Percentiles rank a stretch among this genome's conserved stretches.
phyloP scores from a whole-genome alignment of 495 filamentous ascomycete species.

The Podospora appendiculata region DNA sequence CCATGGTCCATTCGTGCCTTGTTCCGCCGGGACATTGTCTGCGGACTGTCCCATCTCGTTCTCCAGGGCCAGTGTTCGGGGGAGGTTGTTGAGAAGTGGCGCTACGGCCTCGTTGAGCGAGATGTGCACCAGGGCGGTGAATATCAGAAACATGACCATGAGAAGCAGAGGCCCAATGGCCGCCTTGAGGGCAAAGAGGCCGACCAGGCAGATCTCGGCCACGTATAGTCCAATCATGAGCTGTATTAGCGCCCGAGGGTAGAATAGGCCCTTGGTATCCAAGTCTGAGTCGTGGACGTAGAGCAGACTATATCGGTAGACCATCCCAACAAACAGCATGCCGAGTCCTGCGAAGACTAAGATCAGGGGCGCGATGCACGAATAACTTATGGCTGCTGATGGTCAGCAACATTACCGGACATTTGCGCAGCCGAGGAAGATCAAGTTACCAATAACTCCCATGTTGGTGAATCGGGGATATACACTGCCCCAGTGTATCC shows the following conservation, averaged over 20 bases:
- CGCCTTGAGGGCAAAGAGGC: slow-evolving; percentile 64
- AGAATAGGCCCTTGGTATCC: slow-evolving; percentile 78
- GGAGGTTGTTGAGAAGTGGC: slow-evolving; percentile 66
- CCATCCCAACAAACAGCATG: slow-evolving; percentile 70
- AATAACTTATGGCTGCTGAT: slow-evolving; percentile 63
- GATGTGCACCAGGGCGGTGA: slow-evolving; percentile 69
- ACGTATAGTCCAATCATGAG: slow-evolving; percentile 78
- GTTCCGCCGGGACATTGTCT: slow-evolving; percentile 15
- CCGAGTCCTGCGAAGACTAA: slow-evolving; percentile 75
- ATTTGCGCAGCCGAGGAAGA: background rate
- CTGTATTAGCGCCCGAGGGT: slow-evolving; percentile 73
- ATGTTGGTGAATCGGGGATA: slow-evolving; percentile 69
- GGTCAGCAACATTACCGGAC: background rate
- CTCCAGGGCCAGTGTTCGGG: slow-evolving; percentile 41
- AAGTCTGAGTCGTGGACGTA: slow-evolving; percentile 70
- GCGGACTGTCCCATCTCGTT: slow-evolving; percentile 44
- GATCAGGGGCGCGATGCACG: slow-evolving; percentile 83
- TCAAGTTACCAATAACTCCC: slow-evolving; percentile 53
- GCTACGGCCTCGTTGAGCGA: slow-evolving; percentile 68
- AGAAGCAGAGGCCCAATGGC: slow-evolving; percentile 67
- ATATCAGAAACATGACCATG: slow-evolving; percentile 64
- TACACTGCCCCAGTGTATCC: slow-evolving; percentile 61
- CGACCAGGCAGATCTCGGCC: slow-evolving; percentile 69
- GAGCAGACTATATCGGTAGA: slow-evolving; percentile 80
- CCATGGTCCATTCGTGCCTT: slow-evolving; percentile 15